A percentile compares a stretch with the other conserved stretches of the same genome.
Evolutionary conservation across 2,329 filamentous ascomycete species (phyloP).

Genomic region (Cladophialophora yegresii): DNA sequence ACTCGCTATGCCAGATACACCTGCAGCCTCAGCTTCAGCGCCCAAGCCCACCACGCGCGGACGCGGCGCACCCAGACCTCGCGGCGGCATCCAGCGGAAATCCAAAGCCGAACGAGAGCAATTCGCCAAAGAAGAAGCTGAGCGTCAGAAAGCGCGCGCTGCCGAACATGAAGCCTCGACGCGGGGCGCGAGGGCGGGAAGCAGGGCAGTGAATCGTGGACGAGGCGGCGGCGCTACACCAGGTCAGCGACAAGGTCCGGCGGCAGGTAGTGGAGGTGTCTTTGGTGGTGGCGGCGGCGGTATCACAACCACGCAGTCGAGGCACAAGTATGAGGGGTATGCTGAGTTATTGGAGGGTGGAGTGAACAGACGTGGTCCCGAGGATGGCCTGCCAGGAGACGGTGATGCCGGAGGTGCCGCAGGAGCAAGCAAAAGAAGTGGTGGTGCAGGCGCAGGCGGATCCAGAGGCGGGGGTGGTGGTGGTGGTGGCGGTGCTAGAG

Average conservation of each 20-base stretch:
- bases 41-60: slow-evolving; percentile 18
- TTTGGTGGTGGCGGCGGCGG: slow-evolving; percentile 30
- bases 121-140: slow-evolving; percentile 35
- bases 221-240: slow-evolving; percentile 11
- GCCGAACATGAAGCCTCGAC: slow-evolving; percentile 21
- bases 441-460: slow-evolving; percentile 22
- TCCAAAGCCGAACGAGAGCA: slow-evolving; percentile 36
- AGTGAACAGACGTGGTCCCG: slow-evolving; percentile 12
- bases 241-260: slow-evolving; percentile 7
- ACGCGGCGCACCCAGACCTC: slow-evolving; percentile 26
- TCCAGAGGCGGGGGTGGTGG: neutral
- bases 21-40: slow-evolving; percentile 13
- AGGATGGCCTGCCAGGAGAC: slow-evolving; percentile 35
- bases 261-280: slow-evolving; percentile 26
- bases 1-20: slow-evolving; percentile 1
- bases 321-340: slow-evolving; percentile 35
- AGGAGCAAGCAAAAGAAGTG: slow-evolving; percentile 39
- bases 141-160: slow-evolving; percentile 30
- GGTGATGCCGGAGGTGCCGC: slow-evolving; percentile 38
- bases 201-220: slow-evolving; percentile 17
- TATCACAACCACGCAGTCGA: slow-evolving; percentile 38
- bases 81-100: slow-evolving; percentile 34
- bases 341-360: slow-evolving; percentile 35
- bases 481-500: slow-evolving; percentile 18
- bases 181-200: slow-evolving; percentile 24